phyloP scores from a whole-genome alignment of 225 moss, liverwort and hornwort genomes.

The Thuidium tamariscinum region DNA sequence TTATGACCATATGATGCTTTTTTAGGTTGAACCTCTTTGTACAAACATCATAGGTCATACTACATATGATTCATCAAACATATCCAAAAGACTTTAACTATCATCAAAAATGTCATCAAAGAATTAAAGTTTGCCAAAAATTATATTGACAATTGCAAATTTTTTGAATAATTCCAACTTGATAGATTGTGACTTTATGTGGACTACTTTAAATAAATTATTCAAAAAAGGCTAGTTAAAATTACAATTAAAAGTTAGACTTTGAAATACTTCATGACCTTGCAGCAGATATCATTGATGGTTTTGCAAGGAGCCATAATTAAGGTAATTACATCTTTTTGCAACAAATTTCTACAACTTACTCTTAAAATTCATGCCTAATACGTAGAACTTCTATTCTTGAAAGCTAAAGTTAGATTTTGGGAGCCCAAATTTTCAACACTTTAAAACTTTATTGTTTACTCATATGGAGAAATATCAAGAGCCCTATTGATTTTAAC shows the following conservation, averaged over 20 bases:
- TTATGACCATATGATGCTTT: too few relatives aligned
- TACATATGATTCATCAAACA: too few relatives aligned
- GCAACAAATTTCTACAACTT: neutral
- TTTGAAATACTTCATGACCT: neutral
- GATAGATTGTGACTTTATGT: too few relatives aligned
- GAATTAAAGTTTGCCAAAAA: too few relatives aligned
- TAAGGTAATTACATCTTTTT: neutral
- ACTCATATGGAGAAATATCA: neutral
- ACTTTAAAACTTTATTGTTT: neutral
- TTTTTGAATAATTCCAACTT: too few relatives aligned
- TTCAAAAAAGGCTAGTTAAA: neutral
- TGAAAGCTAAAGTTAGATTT: neutral
- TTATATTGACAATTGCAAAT: too few relatives aligned
- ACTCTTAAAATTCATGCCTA: accelerated
- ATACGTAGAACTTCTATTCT: neutral
- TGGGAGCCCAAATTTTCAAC: neutral
- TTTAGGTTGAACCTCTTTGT: too few relatives aligned
- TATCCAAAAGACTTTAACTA: too few relatives aligned
- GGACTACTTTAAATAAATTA: too few relatives aligned
- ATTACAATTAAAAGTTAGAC: neutral
- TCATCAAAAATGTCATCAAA: too few relatives aligned
- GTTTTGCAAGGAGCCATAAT: neutral
- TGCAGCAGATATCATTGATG: neutral
- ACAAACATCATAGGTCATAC: too few relatives aligned
- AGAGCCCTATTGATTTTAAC: neutral